phyloP scores from a whole-genome alignment of 2,329 filamentous ascomycete species.

The Ilyonectria mors-panacis region DNA sequence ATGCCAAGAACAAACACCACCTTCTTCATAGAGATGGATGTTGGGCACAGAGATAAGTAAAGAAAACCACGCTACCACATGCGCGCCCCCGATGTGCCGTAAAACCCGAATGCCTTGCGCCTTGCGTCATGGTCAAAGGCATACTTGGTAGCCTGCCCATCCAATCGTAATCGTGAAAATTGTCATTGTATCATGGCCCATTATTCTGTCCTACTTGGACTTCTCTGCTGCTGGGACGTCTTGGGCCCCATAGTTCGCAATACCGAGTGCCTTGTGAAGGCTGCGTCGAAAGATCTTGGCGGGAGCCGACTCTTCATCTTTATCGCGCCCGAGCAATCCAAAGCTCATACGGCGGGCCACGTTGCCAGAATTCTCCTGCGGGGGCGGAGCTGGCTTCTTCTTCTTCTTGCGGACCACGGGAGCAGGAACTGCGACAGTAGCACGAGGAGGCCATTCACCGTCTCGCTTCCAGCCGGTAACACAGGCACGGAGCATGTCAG shows the following conservation, averaged over 20 bases:
- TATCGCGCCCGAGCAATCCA: constrained; percentile 61
- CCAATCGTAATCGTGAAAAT: constrained; percentile 23
- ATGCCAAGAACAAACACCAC: constrained; percentile 33
- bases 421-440: constrained; percentile 58
- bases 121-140: constrained; percentile 24
- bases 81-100: not conserved
- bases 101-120: constrained; percentile 12
- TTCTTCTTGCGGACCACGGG: constrained; percentile 60
- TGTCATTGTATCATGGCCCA: not conserved
- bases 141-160: constrained; percentile 1
- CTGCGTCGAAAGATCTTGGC: constrained; percentile 62
- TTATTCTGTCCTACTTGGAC: constrained; percentile 25
- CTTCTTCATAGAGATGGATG: constrained; percentile 17
- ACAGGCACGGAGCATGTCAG: constrained; percentile 83
- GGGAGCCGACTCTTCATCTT: constrained; percentile 50
- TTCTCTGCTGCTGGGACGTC: constrained; percentile 37
- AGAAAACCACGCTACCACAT: constrained; percentile 11
- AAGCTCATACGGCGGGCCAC: constrained; percentile 63
- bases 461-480: constrained; percentile 94
- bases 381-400: constrained; percentile 40
- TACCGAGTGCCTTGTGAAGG: constrained; percentile 62
- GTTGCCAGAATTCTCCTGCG: constrained; percentile 44
- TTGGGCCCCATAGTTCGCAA: constrained; percentile 49
- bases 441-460: constrained; percentile 86
- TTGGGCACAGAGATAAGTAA: constrained; percentile 23